Percentiles rank a stretch among this genome's conserved stretches.
These are phyloP conservation scores for Argentina anserina DNA, from an alignment of 306 rosid genomes.

Conservation along the genomic window DNA sequence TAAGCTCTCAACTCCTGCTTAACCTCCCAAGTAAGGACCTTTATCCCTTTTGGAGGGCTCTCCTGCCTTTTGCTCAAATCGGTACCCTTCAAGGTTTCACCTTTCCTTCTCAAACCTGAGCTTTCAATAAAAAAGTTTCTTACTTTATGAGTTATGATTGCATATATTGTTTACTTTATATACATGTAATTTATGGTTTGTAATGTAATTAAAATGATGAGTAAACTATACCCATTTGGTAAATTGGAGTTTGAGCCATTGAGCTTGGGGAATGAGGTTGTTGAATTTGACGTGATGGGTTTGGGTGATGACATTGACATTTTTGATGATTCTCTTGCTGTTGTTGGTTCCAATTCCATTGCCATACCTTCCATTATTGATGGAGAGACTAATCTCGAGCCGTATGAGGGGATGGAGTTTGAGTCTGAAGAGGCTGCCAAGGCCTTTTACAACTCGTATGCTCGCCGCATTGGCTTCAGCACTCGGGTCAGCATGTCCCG, in stretches of 20 bases:
- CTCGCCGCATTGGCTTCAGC: conserved; percentile 49
- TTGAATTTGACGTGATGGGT: conserved; percentile 50
- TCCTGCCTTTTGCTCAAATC: neutral
- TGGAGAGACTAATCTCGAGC: conserved; percentile 39
- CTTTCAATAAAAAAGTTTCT: neutral
- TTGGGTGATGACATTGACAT: conserved; percentile 35
- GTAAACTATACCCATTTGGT: neutral
- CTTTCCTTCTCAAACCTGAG: neutral
- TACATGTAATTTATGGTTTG: neutral
- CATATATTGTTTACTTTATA: neutral
- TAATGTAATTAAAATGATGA: neutral
- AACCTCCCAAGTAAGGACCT: neutral
- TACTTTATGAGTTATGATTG: neutral
- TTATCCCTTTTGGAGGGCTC: neutral
- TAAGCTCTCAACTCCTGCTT: neutral
- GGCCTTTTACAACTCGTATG: conserved; percentile 52
- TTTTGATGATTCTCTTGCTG: conserved; percentile 17
- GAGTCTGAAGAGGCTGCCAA: conserved; percentile 60
- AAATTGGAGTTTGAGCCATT: conserved; percentile 48
- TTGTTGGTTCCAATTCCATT: neutral
- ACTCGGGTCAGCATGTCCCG: conserved; percentile 54
- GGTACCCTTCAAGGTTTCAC: conserved; percentile 6
- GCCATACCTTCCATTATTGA: conserved; percentile 22
- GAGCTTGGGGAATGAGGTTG: conserved; percentile 32
- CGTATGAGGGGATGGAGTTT: conserved; percentile 45